Percentiles rank a stretch among this genome's conserved stretches.
Evolutionary conservation across 1,139 yeast genomes (phyloP).

Genomic region (Geotrichum macrosporum): DNA sequence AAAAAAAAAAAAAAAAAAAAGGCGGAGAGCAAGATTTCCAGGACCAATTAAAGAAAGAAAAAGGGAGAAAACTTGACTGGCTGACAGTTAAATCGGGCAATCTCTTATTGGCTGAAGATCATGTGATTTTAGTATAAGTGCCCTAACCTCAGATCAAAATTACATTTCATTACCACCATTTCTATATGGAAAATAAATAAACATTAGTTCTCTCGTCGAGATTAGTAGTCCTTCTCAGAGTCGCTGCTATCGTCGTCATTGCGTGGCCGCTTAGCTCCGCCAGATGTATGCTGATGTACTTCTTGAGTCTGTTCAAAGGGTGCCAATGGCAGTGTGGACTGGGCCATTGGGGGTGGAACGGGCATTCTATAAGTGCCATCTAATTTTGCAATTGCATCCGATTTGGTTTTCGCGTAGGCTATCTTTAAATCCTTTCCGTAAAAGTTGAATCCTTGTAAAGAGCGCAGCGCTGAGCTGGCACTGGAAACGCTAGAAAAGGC

Average conservation of each 20-base stretch:
- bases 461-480: conserved; percentile 52
- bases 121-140: background rate
- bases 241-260: conserved; percentile 20
- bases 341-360: conserved; percentile 21
- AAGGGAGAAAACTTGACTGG: conserved; percentile 1
- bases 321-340: conserved; percentile 24
- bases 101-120: conserved; percentile 20
- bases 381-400: conserved; percentile 34
- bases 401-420: conserved; percentile 43
- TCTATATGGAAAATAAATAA: conserved; percentile 11
- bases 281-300: conserved; percentile 3
- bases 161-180: too few relatives aligned
- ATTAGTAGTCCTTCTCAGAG: conserved; percentile 8
- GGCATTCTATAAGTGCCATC: conserved; percentile 32
- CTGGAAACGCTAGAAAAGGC: conserved; percentile 48
- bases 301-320: conserved; percentile 26
- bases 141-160: conserved; percentile 2
- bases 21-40: background rate
- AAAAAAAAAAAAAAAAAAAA: background rate
- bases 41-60: background rate
- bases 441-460: conserved; percentile 47
- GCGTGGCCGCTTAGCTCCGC: conserved; percentile 22
- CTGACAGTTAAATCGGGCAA: conserved; percentile 24
- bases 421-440: conserved; percentile 56
- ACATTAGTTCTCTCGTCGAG: background rate